Base-by-base conservation (phyloP, 768 basidiomycete genomes). In the Lactifluus pinguis region DNA sequence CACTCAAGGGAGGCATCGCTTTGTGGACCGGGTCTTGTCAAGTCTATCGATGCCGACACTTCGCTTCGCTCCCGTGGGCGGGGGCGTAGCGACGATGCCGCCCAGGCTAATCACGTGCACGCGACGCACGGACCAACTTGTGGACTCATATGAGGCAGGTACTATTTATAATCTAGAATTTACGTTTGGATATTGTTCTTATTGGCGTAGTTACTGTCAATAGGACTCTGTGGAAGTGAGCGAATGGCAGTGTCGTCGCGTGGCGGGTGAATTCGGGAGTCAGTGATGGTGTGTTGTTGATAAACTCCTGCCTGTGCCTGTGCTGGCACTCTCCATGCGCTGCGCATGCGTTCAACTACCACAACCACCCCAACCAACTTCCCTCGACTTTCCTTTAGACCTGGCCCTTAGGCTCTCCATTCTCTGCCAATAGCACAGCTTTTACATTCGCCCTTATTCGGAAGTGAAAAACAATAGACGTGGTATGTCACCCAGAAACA, bases 401-500 rank as follows among this genome's bases (percentile, higher is more conserved):
- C 6, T 47, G 42, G 3, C 29, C 39, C 1, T 61, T 51, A 44
- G 50, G n/a, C 4, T 57, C 56, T 44, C 47, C 56, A 6, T 49
- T 49, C 34, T 38, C 14, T 47, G 25, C 19, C 15, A 49, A 44
- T 14, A 41, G 50, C 29, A 57, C 55, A 4, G 51, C 45, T 21
- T 34, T 14, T 53, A 57, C 50, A 53, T 25, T 25, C 45, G 13
- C 42, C 63, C 21, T 62, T 55, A 19, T 57, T 36, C 32, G 48
- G 55, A 45, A 56, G 36, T 38, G 45, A 47, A 62, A 25, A 38
- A 53, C 56, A 64, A 65, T 36, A 57, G 32, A 56, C 52, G n/a
- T 42, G 59, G 60, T 63, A 49, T n/a, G 61, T 58, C 56, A 32
- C 17, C 36, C 42, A 55, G 59, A 66, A 47, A 66, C 65, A 66